phyloP scores from a whole-genome alignment of 1,284 basidiomycete species.

The Puccinia polysora region DNA sequence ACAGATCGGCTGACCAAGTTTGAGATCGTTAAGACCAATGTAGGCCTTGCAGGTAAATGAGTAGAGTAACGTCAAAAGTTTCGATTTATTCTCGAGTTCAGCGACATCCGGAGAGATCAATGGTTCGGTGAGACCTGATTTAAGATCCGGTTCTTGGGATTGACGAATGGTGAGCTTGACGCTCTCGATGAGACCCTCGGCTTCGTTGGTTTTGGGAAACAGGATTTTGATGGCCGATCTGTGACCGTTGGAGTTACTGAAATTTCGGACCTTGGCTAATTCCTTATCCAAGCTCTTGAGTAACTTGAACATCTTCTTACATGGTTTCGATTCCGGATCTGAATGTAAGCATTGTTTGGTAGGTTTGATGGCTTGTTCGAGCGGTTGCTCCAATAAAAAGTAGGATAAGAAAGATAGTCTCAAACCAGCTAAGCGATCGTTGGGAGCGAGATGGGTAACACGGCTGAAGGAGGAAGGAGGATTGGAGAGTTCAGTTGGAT shows the following conservation, averaged over 20 bases:
- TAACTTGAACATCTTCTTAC: slow-evolving; percentile 71
- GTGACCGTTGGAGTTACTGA: slow-evolving; percentile 67
- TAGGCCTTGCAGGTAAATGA: slow-evolving; percentile 71
- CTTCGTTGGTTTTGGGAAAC: slow-evolving; percentile 55
- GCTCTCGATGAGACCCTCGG: slow-evolving; percentile 61
- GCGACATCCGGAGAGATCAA: slow-evolving; percentile 17
- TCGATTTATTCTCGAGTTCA: slow-evolving; percentile 22
- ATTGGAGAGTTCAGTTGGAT: slow-evolving; percentile 13
- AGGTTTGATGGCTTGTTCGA: slow-evolving; percentile 59
- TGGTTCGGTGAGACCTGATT: slow-evolving; percentile 44
- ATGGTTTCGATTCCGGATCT: slow-evolving; percentile 85
- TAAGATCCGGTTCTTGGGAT: slow-evolving; percentile 56
- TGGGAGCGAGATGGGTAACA: slow-evolving; percentile 67
- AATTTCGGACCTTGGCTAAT: slow-evolving; percentile 68
- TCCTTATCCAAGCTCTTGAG: slow-evolving; percentile 73
- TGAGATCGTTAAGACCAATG: slow-evolving; percentile 58
- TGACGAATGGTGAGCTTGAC: slow-evolving; percentile 66
- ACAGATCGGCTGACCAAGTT: slow-evolving; percentile 62
- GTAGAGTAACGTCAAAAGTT: slow-evolving; percentile 57
- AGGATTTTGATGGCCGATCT: slow-evolving; percentile 64
- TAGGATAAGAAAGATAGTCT: slow-evolving; percentile 73
- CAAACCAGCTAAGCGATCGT: slow-evolving; percentile 65
- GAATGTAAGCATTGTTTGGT: slow-evolving; percentile 85
- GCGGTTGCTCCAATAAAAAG: slow-evolving; percentile 63
- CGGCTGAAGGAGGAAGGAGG: slow-evolving; percentile 57